Evolutionary conservation across 495 filamentous ascomycete species (phyloP), one percentile per base, ranked within the genome.

Genomic region (Hypomontagnella submonticulosa): DNA sequence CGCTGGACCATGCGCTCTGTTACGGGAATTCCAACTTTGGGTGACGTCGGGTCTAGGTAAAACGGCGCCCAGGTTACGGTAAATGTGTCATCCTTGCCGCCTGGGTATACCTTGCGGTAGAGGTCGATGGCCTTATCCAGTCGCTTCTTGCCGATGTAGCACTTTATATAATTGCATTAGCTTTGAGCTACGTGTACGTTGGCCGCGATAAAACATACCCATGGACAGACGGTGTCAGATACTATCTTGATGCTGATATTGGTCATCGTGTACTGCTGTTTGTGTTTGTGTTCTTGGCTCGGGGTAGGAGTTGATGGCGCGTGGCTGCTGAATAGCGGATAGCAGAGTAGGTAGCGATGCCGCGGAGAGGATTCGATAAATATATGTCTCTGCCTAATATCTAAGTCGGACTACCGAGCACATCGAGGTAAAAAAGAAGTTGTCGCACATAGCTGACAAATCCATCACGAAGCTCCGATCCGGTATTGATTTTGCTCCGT

Each of bases 201-300:
- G 30, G 40, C 16, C 11, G 30, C 36, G 54, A 59, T 11, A 44
- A 32, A 42, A 73, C 74, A 47, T 73, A 84, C 85, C 55, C 85
- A 89, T n/a, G 91, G 91, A 71, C 91, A 94, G 56, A 93, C 84
- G 19, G 85, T 91, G 78, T 93, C 91, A 34, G 75, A 81, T 23
- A 90, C 85, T 60, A 93, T 86, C 27, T 89, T 84, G 73, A 93
- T 89, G 48, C 83, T 82, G 80, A 90, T 91, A 60, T 88, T 86
- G 15, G 89, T 90, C 91, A 93, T 93, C 80, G 62, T 61, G 69
- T 20, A 75, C 5, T 8, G 27, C 9, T 47, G 4, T 11, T 27
- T 27, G 23, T 47, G 4, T 11, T 27, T 27, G 23, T 3, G 2
- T 27, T 6, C 23, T 27, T 27, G 6, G 23, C 23, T 27, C 23